phyloP scores from a whole-genome alignment of 148 eudicot genomes.

The Rhododendron mucronatum region DNA sequence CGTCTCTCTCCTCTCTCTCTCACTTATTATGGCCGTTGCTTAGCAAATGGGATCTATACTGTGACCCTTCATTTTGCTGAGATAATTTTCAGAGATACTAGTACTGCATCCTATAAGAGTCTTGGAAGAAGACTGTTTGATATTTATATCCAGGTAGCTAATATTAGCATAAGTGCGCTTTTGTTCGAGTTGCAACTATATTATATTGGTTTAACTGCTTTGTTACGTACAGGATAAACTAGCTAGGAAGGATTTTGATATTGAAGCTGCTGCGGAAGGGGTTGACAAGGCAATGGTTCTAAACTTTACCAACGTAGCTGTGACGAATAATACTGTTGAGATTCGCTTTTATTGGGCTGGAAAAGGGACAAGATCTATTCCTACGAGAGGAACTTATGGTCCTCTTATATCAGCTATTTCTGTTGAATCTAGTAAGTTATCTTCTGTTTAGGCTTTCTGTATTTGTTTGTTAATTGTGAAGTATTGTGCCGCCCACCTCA shows the following conservation, averaged over 20 bases:
- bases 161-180: neutral
- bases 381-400: slow-evolving; percentile 56
- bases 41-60: slow-evolving; percentile 58
- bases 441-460: too few relatives aligned
- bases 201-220: neutral
- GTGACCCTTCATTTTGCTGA: slow-evolving; percentile 61
- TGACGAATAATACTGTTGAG: slow-evolving; percentile 37
- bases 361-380: slow-evolving; percentile 56
- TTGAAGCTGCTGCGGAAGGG: slow-evolving; percentile 41
- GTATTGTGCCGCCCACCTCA: too few relatives aligned
- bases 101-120: slow-evolving; percentile 34
- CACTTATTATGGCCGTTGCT: slow-evolving; percentile 64
- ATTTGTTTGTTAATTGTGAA: too few relatives aligned
- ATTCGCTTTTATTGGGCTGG: slow-evolving; percentile 56
- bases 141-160: slow-evolving; percentile 60
- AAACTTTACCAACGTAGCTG: slow-evolving; percentile 19
- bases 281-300: slow-evolving; percentile 21
- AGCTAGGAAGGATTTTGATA: slow-evolving; percentile 46
- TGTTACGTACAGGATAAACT: slow-evolving; percentile 41
- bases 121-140: slow-evolving; percentile 72
- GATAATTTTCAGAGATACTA: slow-evolving; percentile 41
- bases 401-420: slow-evolving; percentile 67
- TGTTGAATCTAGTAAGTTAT: slow-evolving; percentile 44
- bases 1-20: slow-evolving; percentile 62
- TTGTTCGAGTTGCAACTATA: neutral